phyloP scores from a whole-genome alignment of 2,329 filamentous ascomycete genomes.

The Camillea tinctor region DNA sequence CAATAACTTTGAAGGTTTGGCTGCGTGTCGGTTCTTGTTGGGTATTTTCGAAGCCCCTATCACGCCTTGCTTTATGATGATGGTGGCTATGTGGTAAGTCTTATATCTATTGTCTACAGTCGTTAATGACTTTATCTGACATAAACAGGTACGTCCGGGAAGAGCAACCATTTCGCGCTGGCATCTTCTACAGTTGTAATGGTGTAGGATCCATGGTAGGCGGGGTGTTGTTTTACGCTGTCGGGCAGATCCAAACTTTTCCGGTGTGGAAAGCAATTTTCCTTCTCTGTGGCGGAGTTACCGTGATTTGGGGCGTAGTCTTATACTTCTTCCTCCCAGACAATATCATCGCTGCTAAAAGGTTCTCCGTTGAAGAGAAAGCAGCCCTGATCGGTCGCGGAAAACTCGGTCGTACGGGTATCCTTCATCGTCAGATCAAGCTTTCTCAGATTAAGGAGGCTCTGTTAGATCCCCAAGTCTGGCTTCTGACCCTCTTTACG shows the following conservation, averaged over 20 bases:
- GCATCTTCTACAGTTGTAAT: constrained; percentile 42
- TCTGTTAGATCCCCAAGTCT: constrained; percentile 42
- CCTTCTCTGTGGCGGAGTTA: constrained; percentile 43
- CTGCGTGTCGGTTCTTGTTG: constrained; percentile 40
- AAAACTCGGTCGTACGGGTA: constrained; percentile 39
- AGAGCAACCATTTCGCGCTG: constrained; percentile 47
- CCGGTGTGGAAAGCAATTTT: constrained; percentile 46
- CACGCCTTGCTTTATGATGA: constrained; percentile 50
- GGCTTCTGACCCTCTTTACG: constrained; percentile 43
- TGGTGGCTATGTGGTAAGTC: constrained; percentile 43
- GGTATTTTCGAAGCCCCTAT: constrained; percentile 48
- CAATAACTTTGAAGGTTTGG: constrained; percentile 3
- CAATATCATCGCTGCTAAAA: constrained; percentile 40
- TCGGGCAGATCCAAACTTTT: constrained; percentile 41
- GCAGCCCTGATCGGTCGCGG: constrained; percentile 40
- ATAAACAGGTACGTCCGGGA: constrained; percentile 39
- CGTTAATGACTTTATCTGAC: background rate
- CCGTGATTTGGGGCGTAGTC: constrained; percentile 40
- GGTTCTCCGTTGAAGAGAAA: constrained; percentile 43
- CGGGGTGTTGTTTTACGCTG: constrained; percentile 36
- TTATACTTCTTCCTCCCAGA: constrained; percentile 43
- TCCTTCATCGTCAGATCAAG: constrained; percentile 48
- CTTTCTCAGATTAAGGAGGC: constrained; percentile 48
- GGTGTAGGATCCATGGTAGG: constrained; percentile 38
- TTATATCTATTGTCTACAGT: background rate